Conservation (phyloP, 2,329 filamentous ascomycete genomes). For the Aaosphaeria pasadenensis region DNA sequence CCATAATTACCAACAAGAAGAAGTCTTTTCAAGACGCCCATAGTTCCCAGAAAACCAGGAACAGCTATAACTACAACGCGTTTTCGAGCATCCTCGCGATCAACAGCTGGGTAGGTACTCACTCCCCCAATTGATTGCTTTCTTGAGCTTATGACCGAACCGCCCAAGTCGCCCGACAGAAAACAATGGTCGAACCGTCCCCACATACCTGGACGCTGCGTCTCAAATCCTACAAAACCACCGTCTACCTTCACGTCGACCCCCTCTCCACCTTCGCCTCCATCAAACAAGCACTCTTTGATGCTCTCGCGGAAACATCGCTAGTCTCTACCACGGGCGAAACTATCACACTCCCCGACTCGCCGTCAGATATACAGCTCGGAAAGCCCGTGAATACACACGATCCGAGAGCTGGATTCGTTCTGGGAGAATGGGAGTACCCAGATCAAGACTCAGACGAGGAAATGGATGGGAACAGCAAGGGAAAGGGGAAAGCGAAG, state of each 20-base stretch:
- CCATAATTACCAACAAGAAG: no score
- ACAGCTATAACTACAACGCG: no score
- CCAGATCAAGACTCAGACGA: conserved; percentile 3
- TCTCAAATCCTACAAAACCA: conserved; percentile 46
- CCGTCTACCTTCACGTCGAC: conserved; percentile 46
- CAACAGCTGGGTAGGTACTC: no score
- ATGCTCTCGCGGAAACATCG: conserved; percentile 39
- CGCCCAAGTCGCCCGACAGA: no score
- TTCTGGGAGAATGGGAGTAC: conserved; percentile 31
- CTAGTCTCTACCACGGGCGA: conserved; percentile 30
- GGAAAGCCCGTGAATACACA: conserved; percentile 41
- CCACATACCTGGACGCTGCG: conserved; percentile 42
- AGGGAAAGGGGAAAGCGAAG: conserved; percentile 41
- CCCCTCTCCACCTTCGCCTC: conserved; percentile 39
- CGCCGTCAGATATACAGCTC: conserved; percentile 39
- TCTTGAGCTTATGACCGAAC: no score
- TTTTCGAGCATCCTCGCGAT: no score
- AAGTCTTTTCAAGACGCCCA: no score
- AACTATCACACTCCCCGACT: conserved; percentile 36
- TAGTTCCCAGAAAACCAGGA: no score
- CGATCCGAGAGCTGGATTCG: conserved; percentile 41
- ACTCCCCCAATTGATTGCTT: no score
- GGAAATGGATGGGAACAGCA: conserved; percentile 22
- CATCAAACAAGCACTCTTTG: conserved; percentile 42
- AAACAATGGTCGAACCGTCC: conserved; percentile 6